A percentile compares a stretch with the other conserved stretches of the same genome.
Evolutionary conservation across 2,329 filamentous ascomycete genomes (phyloP).

Genomic region (Reticulascus tulasneorum): DNA sequence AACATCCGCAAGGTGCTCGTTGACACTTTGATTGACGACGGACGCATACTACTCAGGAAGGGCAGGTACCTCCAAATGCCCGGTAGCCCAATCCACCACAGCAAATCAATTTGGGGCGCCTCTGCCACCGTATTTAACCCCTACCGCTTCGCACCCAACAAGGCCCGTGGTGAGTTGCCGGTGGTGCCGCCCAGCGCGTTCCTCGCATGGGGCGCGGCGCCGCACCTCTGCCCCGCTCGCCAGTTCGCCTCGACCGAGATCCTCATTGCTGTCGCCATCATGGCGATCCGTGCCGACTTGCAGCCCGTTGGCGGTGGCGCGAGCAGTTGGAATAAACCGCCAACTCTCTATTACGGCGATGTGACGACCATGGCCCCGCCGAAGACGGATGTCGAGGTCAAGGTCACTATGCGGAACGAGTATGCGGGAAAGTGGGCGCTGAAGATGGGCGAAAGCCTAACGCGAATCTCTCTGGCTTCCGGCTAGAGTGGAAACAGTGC

Average conservation of each 20-base stretch:
- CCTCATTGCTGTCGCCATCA: slow-evolving; percentile 16
- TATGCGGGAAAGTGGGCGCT: slow-evolving; percentile 15
- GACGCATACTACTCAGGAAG: slow-evolving; percentile 30
- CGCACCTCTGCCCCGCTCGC: slow-evolving; percentile 23
- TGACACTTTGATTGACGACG: slow-evolving; percentile 31
- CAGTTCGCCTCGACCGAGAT: slow-evolving; percentile 25
- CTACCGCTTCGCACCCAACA: slow-evolving; percentile 14
- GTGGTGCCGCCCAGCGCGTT: slow-evolving; percentile 4
- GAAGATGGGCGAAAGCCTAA: slow-evolving; percentile 20
- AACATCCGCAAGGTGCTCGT: slow-evolving; percentile 24
- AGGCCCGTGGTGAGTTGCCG: background rate
- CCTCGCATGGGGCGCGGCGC: slow-evolving; percentile 23
- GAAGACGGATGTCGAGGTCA: slow-evolving; percentile 1
- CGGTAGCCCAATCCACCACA: slow-evolving; percentile 18
- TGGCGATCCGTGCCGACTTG: slow-evolving; percentile 12
- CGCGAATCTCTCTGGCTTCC: slow-evolving; percentile 19
- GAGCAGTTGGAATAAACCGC: slow-evolving; percentile 6
- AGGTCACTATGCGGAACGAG: background rate
- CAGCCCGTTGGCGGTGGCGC: background rate
- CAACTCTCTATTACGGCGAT: slow-evolving; percentile 1
- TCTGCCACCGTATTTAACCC: slow-evolving; percentile 17
- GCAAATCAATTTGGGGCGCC: slow-evolving; percentile 24
- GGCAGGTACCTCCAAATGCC: slow-evolving; percentile 32
- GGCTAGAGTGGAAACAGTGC: too few species aligned
- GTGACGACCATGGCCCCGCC: slow-evolving; percentile 3